A percentile compares a stretch with the other conserved stretches of the same genome.
These are phyloP conservation scores for Boletus rufocinnamomeus DNA, from an alignment of 768 basidiomycete genomes.

Conservation along the genomic window DNA sequence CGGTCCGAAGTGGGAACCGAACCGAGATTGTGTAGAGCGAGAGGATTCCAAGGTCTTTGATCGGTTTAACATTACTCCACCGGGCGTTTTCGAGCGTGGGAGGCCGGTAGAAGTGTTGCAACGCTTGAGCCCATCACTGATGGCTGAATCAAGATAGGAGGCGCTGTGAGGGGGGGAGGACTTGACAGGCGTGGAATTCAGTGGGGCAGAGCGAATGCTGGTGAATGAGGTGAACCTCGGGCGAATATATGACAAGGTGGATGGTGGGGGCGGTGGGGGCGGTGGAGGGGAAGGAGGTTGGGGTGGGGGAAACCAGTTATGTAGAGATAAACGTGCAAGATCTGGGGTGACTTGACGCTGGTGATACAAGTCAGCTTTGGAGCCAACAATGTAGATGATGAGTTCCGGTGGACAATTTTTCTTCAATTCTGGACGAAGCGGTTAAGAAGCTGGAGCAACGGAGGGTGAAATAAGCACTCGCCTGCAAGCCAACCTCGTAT, in stretches of 20 bases:
- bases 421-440: constrained; percentile 65
- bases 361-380: constrained; percentile 80
- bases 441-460: background rate
- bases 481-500: constrained; percentile 92
- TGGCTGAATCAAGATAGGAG: constrained; percentile 63
- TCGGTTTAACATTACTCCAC: constrained; percentile 33
- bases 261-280: constrained; percentile 62
- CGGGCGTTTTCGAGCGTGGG: constrained; percentile 52
- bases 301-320: constrained; percentile 87
- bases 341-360: constrained; percentile 79
- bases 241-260: constrained; percentile 40
- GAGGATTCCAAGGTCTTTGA: constrained; percentile 43
- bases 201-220: constrained; percentile 62
- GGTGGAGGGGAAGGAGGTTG: constrained; percentile 65
- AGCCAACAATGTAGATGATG: constrained; percentile 93
- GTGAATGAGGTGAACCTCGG: constrained; percentile 42
- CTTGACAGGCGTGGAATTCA: constrained; percentile 45
- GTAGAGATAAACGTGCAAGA: constrained; percentile 78
- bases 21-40: constrained; percentile 51
- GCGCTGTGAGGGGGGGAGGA: constrained; percentile 58
- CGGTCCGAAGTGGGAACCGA: constrained; percentile 56
- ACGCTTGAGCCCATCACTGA: constrained; percentile 53
- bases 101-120: constrained; percentile 51
- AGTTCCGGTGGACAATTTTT: constrained; percentile 87
- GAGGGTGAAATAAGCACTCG: constrained; percentile 33